Conservation (phyloP, 2,329 filamentous ascomycete species). For the Paecilomyces niveus region DNA sequence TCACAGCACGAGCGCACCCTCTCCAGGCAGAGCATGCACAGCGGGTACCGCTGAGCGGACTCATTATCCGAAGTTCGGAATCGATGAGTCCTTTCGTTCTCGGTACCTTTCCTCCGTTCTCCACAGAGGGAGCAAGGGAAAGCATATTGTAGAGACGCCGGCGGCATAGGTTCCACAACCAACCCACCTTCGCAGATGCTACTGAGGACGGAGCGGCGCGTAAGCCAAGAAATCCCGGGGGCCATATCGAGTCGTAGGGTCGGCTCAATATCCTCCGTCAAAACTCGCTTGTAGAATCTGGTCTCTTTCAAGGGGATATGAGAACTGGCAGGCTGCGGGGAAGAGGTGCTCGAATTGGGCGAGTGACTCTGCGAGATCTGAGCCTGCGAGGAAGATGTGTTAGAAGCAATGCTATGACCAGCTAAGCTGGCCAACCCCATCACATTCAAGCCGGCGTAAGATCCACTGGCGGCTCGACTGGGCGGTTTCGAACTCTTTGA, state of each 20-base stretch:
- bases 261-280: slow-evolving; percentile 89
- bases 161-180: slow-evolving; percentile 79
- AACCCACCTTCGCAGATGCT: slow-evolving; percentile 79
- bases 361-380: slow-evolving; percentile 55
- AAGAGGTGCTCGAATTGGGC: slow-evolving; percentile 34
- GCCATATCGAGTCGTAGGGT: slow-evolving; percentile 83
- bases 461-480: slow-evolving; percentile 66
- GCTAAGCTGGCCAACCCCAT: slow-evolving; percentile 46
- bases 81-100: slow-evolving; percentile 71
- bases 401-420: slow-evolving; percentile 36
- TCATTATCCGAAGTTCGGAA: slow-evolving; percentile 86
- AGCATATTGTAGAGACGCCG: slow-evolving; percentile 45
- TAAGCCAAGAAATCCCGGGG: slow-evolving; percentile 88
- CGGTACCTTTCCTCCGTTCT: slow-evolving; percentile 64
- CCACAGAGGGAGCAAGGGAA: slow-evolving; percentile 81
- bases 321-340: slow-evolving; percentile 37
- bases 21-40: slow-evolving; percentile 81
- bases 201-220: slow-evolving; percentile 73
- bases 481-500: slow-evolving; percentile 55
- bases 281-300: slow-evolving; percentile 84
- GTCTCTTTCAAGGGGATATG: slow-evolving; percentile 68
- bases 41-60: slow-evolving; percentile 77
- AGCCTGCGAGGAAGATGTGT: slow-evolving; percentile 51
- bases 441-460: slow-evolving; percentile 57
- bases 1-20: slow-evolving; percentile 85